A percentile compares a stretch with the other conserved stretches of the same genome.
Conservation (phyloP, 2,329 filamentous ascomycete species). For the Botryotinia convoluta region DNA sequence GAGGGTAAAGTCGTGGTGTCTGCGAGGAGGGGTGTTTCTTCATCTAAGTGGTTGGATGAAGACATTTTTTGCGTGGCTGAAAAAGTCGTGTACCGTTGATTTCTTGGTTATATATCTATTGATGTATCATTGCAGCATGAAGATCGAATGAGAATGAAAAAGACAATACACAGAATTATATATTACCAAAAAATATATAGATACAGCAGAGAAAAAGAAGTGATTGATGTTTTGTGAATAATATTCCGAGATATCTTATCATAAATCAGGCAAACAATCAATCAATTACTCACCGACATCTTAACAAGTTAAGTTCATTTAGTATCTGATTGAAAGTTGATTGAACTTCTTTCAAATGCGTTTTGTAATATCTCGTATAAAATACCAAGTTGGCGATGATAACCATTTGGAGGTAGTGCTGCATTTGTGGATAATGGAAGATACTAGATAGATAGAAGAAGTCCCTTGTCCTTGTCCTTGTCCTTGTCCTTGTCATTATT, state of each 20-base stretch:
- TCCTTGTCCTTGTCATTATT: neutral
- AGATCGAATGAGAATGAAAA: neutral
- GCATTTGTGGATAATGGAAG: neutral
- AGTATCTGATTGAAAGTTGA: neutral
- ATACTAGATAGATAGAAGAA: neutral
- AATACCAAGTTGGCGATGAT: neutral
- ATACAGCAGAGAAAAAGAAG: neutral
- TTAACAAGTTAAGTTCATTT: neutral
- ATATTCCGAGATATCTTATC: neutral
- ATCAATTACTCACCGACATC: neutral
- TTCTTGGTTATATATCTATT: neutral
- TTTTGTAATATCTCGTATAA: neutral
- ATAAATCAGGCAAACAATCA: neutral
- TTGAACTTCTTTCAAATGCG: neutral
- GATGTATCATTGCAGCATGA: neutral
- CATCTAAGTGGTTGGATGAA: conserved; percentile 22
- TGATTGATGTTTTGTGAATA: neutral
- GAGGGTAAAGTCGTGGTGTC: conserved; percentile 18
- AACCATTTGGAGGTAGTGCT: neutral
- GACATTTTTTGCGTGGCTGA: neutral
- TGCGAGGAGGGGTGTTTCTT: conserved; percentile 35
- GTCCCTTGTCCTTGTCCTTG: neutral
- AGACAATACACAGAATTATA: neutral
- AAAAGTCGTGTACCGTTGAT: neutral
- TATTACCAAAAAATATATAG: neutral